These are phyloP conservation scores for Colletotrichum lini DNA, from an alignment of 2,329 filamentous ascomycete species.

Conservation along the genomic window DNA sequence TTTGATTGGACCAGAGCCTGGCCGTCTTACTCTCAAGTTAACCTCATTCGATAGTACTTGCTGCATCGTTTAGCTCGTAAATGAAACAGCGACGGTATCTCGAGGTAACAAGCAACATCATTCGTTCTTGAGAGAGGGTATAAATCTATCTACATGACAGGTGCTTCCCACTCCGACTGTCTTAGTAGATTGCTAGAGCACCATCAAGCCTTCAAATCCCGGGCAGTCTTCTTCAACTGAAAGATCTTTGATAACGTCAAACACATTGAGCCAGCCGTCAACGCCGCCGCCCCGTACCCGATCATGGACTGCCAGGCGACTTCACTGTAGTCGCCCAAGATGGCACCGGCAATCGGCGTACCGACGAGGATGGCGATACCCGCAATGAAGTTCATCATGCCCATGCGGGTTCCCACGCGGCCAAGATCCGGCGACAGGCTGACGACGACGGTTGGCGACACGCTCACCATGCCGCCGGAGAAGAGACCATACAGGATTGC, in stretches of 20 bases:
- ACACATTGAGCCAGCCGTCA: constrained; percentile 30
- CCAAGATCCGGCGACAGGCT: constrained; percentile 54
- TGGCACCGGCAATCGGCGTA: constrained; percentile 60
- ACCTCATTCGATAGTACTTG: background rate
- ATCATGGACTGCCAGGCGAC: constrained; percentile 38
- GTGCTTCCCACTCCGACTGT: background rate
- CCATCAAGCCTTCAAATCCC: constrained; percentile 1
- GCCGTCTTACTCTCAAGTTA: background rate
- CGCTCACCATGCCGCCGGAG: constrained; percentile 60
- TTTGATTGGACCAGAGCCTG: too few species aligned
- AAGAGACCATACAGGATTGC: constrained; percentile 62
- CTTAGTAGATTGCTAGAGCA: too few species aligned
- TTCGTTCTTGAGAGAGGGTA: background rate
- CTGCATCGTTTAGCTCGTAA: background rate
- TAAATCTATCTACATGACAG: background rate
- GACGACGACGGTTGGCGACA: constrained; percentile 59
- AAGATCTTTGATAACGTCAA: constrained; percentile 36
- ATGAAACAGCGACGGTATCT: too few species aligned
- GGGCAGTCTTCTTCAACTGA: constrained; percentile 33
- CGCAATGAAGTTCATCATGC: constrained; percentile 50
- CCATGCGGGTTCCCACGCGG: constrained; percentile 53
- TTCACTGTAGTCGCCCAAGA: constrained; percentile 38
- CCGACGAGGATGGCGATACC: constrained; percentile 64
- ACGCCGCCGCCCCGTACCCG: constrained; percentile 37
- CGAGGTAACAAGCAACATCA: background rate